Conservation (phyloP, 768 basidiomycete species). For the Leccinum olivaceopallidum region DNA sequence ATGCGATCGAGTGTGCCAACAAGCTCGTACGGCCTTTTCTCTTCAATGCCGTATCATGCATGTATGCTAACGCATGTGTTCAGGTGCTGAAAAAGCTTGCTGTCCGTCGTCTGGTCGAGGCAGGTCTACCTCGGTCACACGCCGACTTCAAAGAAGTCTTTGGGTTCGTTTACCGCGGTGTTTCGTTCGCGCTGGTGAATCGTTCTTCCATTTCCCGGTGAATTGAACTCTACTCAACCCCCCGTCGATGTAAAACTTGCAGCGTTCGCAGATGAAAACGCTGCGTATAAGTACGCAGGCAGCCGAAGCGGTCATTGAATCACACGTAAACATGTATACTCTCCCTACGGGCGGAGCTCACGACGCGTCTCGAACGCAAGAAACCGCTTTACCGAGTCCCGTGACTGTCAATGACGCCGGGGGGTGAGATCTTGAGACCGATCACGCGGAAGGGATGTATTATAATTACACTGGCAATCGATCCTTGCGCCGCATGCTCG, state of each 20-base stretch:
- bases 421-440: slow-evolving; percentile 2
- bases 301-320: slow-evolving; percentile 36
- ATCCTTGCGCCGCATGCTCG: not conserved
- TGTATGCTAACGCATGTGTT: not conserved
- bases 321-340: slow-evolving; percentile 40
- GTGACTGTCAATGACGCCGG: slow-evolving; percentile 12
- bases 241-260: not conserved
- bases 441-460: not conserved
- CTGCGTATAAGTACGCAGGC: slow-evolving; percentile 23
- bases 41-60: not conserved
- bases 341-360: not conserved
- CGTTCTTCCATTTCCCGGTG: not conserved
- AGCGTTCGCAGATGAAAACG: slow-evolving; percentile 34
- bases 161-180: slow-evolving; percentile 41
- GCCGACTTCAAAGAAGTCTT: slow-evolving; percentile 43
- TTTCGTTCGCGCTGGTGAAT: slow-evolving; percentile 42
- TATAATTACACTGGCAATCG: not conserved
- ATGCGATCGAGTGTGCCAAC: slow-evolving; percentile 54
- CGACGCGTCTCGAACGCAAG: slow-evolving; percentile 1
- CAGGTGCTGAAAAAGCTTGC: slow-evolving; percentile 42
- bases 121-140: slow-evolving; percentile 37
- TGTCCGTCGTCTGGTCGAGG: slow-evolving; percentile 32
- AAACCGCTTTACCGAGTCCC: not conserved
- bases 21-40: slow-evolving; percentile 49
- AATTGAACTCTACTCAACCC: not conserved